Conservation (phyloP, 495 filamentous ascomycete species). For the Aspergillus panamensis region DNA sequence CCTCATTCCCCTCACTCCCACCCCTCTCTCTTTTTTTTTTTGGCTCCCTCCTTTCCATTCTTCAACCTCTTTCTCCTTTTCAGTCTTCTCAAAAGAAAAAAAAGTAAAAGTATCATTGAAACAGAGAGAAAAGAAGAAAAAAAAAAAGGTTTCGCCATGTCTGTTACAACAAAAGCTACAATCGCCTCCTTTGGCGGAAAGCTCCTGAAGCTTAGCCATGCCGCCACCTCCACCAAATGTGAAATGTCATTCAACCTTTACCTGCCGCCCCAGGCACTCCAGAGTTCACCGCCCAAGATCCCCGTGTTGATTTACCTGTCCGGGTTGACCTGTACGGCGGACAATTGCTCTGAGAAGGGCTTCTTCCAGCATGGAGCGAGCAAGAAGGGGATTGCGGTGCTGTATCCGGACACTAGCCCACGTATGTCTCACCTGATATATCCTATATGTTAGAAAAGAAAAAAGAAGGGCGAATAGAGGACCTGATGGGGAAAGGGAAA, state of each 20-base stretch:
- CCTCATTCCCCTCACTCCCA: slow-evolving; percentile 26
- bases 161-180: slow-evolving; percentile 80
- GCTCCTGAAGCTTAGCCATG: slow-evolving; percentile 88
- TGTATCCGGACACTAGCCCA: slow-evolving; percentile 94
- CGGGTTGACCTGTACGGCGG: slow-evolving; percentile 89
- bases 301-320: slow-evolving; percentile 94
- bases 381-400: slow-evolving; percentile 74
- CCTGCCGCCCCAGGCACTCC: slow-evolving; percentile 55
- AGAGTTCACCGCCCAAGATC: slow-evolving; percentile 49
- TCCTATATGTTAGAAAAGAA: too few relatives aligned
- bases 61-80: slow-evolving; percentile 7
- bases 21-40: slow-evolving; percentile 5
- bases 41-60: background rate
- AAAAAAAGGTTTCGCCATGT: slow-evolving; percentile 46
- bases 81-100: background rate
- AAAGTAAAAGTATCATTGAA: background rate
- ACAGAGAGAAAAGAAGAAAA: background rate
- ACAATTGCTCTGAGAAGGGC: slow-evolving; percentile 92
- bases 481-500: background rate
- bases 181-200: slow-evolving; percentile 93
- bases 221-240: slow-evolving; percentile 61
- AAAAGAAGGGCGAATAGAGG: background rate
- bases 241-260: slow-evolving; percentile 69
- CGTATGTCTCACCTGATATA: slow-evolving; percentile 44
- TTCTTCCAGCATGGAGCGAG: slow-evolving; percentile 85